Conservation (phyloP, 192 early-diverging fungal genomes). For the Entrophospora sp. region DNA sequence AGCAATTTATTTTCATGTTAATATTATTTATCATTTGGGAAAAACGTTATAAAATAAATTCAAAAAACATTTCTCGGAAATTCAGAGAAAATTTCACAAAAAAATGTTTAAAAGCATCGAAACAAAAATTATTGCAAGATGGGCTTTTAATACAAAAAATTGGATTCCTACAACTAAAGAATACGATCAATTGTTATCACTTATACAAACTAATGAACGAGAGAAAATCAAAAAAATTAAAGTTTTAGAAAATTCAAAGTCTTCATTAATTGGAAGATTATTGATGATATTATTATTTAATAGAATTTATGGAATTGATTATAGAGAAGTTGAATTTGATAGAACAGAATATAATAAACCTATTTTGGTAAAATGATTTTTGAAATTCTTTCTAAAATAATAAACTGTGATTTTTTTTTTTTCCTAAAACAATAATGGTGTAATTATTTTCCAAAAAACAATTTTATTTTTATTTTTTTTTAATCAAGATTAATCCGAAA, state of each 20-base stretch:
- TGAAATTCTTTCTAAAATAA: neutral
- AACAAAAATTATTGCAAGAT: too few species aligned
- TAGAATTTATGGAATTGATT: constrained; percentile 4
- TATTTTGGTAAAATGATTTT: constrained; percentile 11
- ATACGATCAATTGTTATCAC: too few species aligned
- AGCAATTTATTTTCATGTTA: too few species aligned
- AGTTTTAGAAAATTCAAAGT: neutral
- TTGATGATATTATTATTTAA: constrained; percentile 8
- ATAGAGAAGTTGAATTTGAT: constrained; percentile 3
- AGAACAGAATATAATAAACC: constrained; percentile 15
- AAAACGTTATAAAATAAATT: too few species aligned
- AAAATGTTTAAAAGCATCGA: too few species aligned
- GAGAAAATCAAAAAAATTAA: neutral
- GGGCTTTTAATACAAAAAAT: too few species aligned
- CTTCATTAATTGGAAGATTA: constrained; percentile 15
- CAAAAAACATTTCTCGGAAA: too few species aligned
- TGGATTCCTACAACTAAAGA: too few species aligned
- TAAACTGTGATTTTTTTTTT: neutral
- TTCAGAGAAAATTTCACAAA: too few species aligned
- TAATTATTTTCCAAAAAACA: neutral
- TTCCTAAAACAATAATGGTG: too few species aligned
- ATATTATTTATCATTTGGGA: too few species aligned
- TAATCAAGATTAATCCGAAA: neutral
- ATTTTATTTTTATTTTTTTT: neutral
- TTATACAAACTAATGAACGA: constrained; percentile 1